Evolutionary conservation across 192 early-diverging fungal species (phyloP).

Genomic region (Coemansia sp.): DNA sequence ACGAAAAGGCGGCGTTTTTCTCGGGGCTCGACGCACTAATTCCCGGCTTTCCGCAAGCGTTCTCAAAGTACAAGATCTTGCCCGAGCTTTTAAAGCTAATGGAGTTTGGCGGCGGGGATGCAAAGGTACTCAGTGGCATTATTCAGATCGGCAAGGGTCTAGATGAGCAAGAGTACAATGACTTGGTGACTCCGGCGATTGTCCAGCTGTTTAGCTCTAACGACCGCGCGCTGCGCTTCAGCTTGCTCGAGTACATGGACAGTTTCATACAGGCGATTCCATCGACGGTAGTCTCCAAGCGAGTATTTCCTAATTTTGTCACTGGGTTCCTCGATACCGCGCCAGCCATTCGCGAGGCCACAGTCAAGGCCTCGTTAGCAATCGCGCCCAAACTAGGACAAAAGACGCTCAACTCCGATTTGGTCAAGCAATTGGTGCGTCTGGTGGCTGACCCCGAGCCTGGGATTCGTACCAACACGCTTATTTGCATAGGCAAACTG

Average conservation of each 20-base stretch:
- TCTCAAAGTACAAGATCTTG: conserved; percentile 91
- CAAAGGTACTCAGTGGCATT: conserved; percentile 76
- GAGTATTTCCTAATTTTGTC: conserved; percentile 87
- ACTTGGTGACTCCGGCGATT: conserved; percentile 70
- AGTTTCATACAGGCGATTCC: conserved; percentile 72
- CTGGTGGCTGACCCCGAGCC: conserved; percentile 90
- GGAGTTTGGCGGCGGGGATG: conserved; percentile 76
- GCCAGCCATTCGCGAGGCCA: conserved; percentile 89
- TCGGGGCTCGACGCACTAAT: conserved; percentile 74
- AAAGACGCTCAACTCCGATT: conserved; percentile 67
- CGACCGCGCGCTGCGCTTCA: conserved; percentile 85
- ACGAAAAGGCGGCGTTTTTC: conserved; percentile 84
- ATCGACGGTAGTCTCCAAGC: conserved; percentile 70
- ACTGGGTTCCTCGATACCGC: conserved; percentile 88
- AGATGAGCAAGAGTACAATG: conserved; percentile 73
- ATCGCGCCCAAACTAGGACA: conserved; percentile 69
- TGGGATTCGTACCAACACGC: conserved; percentile 95
- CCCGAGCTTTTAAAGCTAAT: conserved; percentile 86
- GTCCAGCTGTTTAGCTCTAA: conserved; percentile 85
- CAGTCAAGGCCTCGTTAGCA: conserved; percentile 80
- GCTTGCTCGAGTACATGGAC: conserved; percentile 80
- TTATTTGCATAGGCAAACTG: conserved; percentile 94
- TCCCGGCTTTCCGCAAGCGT: conserved; percentile 78
- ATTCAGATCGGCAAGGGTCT: conserved; percentile 81
- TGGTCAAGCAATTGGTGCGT: conserved; percentile 86